Evolutionary conservation across 306 rosid species (phyloP).

Genomic region (Cicer cuneatum): DNA sequence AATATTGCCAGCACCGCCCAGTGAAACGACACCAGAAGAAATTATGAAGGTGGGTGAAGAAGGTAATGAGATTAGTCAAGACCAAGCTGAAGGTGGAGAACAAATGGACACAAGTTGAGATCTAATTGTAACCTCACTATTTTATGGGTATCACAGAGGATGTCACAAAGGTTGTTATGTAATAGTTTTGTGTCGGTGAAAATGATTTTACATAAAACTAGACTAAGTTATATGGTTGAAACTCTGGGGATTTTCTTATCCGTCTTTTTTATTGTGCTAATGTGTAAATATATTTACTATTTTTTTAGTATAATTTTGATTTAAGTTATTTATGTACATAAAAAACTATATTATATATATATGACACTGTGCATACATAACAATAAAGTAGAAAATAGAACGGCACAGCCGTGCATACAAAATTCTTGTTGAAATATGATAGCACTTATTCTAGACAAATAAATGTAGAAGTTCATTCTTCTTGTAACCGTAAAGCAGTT

Average conservation of each 20-base stretch:
- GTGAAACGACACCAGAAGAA: constrained; percentile 30
- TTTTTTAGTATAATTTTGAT: too few species aligned
- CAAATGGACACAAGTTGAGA: constrained; percentile 53
- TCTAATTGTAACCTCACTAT: constrained; percentile 1
- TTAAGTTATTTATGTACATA: too few species aligned
- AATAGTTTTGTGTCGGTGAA: not conserved
- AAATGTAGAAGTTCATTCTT: too few species aligned
- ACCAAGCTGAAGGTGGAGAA: constrained; percentile 33
- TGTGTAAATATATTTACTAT: too few species aligned
- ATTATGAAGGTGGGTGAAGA: constrained; percentile 30
- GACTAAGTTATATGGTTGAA: not conserved
- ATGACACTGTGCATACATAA: too few species aligned
- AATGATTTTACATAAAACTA: not conserved
- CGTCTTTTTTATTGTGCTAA: too few species aligned
- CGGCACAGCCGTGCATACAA: too few species aligned
- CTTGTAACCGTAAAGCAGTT: too few species aligned
- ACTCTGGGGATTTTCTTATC: not conserved
- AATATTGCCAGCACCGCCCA: constrained; percentile 51
- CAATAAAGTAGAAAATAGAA: too few species aligned
- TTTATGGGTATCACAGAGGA: not conserved
- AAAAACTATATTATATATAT: too few species aligned
- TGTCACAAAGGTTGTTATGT: not conserved
- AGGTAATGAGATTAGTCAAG: constrained; percentile 24
- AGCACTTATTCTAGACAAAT: too few species aligned
- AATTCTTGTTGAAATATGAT: too few species aligned